Conservation (phyloP, 1,284 basidiomycete species). For the Ceratorhiza oryzae-sativae region DNA sequence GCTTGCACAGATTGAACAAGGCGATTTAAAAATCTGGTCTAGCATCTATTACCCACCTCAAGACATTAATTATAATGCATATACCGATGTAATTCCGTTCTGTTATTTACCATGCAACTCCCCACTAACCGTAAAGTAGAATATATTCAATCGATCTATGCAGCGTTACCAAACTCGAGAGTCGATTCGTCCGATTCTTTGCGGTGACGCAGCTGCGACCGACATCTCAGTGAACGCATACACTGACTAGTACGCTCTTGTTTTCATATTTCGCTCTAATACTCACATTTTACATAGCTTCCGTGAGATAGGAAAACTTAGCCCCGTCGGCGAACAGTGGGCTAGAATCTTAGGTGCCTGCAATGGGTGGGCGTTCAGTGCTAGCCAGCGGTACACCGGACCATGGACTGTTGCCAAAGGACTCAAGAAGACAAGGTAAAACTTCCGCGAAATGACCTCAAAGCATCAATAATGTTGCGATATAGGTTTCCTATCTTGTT, state of each 20-base stretch:
- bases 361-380: slow-evolving; percentile 20
- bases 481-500: slow-evolving; percentile 44
- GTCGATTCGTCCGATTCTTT: slow-evolving; percentile 5
- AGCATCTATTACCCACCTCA: not conserved
- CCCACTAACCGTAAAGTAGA: not conserved
- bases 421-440: slow-evolving; percentile 15
- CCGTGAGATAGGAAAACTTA: slow-evolving; percentile 20
- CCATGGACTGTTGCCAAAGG: slow-evolving; percentile 20
- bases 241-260: slow-evolving; percentile 17
- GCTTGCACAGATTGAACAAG: not conserved
- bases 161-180: slow-evolving; percentile 1
- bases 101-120: no score
- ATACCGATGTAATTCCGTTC: slow-evolving; percentile 26
- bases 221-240: slow-evolving; percentile 13
- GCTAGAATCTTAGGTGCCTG: not conserved
- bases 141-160: slow-evolving; percentile 36
- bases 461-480: not conserved
- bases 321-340: slow-evolving; percentile 9
- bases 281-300: not conserved
- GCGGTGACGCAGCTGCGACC: slow-evolving; percentile 4
- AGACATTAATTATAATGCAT: not conserved
- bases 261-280: no score
- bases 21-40: not conserved
- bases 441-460: no score
- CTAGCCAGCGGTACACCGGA: slow-evolving; percentile 23